phyloP scores from a whole-genome alignment of 768 basidiomycete genomes.

The Mycena alexandri region DNA sequence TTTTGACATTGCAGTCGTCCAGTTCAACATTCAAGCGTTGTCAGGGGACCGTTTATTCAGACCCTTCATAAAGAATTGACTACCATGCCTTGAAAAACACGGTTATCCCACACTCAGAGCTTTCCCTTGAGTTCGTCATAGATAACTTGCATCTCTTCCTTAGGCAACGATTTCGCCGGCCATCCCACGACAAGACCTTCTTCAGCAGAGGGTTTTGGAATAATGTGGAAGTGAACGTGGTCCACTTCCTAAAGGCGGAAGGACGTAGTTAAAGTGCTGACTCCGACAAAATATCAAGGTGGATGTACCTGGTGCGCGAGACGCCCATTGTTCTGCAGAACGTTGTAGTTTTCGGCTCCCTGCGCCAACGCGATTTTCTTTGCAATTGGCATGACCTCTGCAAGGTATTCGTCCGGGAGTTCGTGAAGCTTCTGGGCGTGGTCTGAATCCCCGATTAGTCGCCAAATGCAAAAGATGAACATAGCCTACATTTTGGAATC shows the following conservation, averaged over 20 bases:
- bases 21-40: no score
- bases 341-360: conserved; percentile 85
- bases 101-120: conserved; percentile 48
- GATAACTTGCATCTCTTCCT: conserved; percentile 72
- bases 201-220: conserved; percentile 83
- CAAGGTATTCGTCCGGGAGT: conserved; percentile 86
- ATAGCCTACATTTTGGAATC: conserved; percentile 87
- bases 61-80: no score
- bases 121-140: conserved; percentile 72
- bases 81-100: no score
- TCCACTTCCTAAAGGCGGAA: conserved; percentile 67
- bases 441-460: conserved; percentile 58
- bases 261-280: conserved; percentile 3
- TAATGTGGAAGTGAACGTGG: conserved; percentile 95
- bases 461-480: not conserved
- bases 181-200: conserved; percentile 89
- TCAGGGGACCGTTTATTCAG: no score
- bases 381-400: conserved; percentile 81
- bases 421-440: conserved; percentile 90
- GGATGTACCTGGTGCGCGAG: conserved; percentile 67
- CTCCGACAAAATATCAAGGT: not conserved
- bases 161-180: conserved; percentile 72
- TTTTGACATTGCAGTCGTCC: no score
- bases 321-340: conserved; percentile 76
- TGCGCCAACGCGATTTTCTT: conserved; percentile 90